Evolutionary conservation across 495 filamentous ascomycete genomes (phyloP).

Genomic region (Aspergillus avenaceus): DNA sequence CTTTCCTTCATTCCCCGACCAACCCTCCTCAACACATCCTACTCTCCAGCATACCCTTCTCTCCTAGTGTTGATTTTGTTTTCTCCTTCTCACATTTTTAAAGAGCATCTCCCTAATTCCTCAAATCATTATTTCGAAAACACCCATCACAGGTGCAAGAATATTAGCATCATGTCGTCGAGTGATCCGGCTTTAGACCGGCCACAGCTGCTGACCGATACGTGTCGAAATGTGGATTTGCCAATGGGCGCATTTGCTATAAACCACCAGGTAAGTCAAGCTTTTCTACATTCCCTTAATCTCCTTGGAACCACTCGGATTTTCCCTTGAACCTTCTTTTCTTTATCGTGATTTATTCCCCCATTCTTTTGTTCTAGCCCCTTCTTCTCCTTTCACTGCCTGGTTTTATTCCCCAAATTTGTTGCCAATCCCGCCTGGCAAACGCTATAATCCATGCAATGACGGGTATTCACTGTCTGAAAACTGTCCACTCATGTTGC

Average conservation of each 20-base stretch:
- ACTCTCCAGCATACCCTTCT: background rate
- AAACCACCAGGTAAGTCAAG: conserved; percentile 22
- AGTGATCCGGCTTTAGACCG: conserved; percentile 21
- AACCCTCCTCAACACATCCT: background rate
- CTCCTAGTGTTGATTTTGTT: background rate
- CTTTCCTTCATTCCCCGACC: background rate
- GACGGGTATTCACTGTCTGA: conserved; percentile 10
- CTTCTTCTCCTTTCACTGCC: background rate
- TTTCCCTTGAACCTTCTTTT: background rate
- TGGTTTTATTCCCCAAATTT: background rate
- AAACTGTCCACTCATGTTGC: conserved; percentile 10
- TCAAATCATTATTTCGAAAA: too few species aligned
- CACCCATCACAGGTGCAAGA: background rate
- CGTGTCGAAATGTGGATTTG: conserved; percentile 25
- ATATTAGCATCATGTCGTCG: conserved; percentile 1
- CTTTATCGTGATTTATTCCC: background rate
- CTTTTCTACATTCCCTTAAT: background rate
- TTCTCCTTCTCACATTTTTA: background rate
- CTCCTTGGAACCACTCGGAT: background rate
- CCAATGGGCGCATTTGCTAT: conserved; percentile 21
- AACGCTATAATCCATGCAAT: conserved; percentile 10
- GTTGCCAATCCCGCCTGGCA: conserved; percentile 9
- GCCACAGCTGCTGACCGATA: conserved; percentile 17
- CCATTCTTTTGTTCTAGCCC: background rate
- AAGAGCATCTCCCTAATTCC: background rate